These are phyloP conservation scores for Mortierella sp. DNA, from an alignment of 371 early-diverging fungal species.

Conservation along the genomic window DNA sequence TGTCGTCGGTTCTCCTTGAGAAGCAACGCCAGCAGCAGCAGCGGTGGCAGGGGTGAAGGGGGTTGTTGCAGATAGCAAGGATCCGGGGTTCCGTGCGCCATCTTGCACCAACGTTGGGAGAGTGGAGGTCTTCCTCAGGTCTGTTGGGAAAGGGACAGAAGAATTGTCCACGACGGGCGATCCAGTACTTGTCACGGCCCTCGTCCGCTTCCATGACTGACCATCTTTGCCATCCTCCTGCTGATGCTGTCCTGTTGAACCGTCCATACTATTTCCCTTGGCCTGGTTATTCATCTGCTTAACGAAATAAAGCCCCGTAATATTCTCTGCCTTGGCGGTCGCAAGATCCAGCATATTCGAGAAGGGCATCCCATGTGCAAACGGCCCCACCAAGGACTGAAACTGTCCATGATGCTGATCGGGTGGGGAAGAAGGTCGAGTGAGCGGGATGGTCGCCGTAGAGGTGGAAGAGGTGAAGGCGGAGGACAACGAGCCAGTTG, in stretches of 20 bases:
- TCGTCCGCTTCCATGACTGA: background rate
- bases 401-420: background rate
- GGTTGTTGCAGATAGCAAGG: background rate
- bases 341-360: constrained; percentile 48
- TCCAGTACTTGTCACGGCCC: background rate
- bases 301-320: constrained; percentile 50
- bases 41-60: background rate
- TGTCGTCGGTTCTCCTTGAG: background rate
- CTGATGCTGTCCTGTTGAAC: background rate
- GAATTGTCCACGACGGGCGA: background rate
- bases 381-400: background rate
- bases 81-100: background rate
- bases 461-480: constrained; percentile 19
- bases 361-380: constrained; percentile 27
- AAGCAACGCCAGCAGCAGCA: too few relatives aligned
- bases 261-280: background rate
- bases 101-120: background rate
- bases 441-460: constrained; percentile 22
- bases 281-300: constrained; percentile 37
- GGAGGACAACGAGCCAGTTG: constrained; percentile 12
- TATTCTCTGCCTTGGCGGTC: constrained; percentile 53
- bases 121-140: background rate
- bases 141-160: background rate
- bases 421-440: constrained; percentile 23
- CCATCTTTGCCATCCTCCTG: background rate